Evolutionary conservation across 805 yeast genomes (phyloP), one percentile per base, ranked within the genome.

Genomic region (Teunomyces cretensis): DNA sequence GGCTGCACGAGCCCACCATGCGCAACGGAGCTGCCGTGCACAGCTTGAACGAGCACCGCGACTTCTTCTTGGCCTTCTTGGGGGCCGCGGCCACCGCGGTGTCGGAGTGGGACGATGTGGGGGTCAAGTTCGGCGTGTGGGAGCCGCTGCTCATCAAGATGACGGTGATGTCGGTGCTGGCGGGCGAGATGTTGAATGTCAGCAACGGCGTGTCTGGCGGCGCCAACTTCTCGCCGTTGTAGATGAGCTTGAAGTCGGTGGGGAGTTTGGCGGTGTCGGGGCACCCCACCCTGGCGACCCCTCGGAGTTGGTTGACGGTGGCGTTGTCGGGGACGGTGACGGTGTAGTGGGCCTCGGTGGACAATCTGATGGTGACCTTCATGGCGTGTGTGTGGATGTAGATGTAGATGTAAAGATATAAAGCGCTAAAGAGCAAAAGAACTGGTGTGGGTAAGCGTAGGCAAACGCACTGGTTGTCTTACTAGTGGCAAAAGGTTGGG

Each of bases 1-100:
- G 86, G 43, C 82, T 78, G 64, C 97, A 89, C 62, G 84, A 90
- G 39, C 97, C 97, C 36, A 88, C 83, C 73, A 79, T 74, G 53
- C 82, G 68, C 40, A 79, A 67, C 0, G 91, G 88, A 9, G 79
- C 70, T 7, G 84, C 75, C 15, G 76, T 71, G 67, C 96, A 89
- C 24, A 70, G 58, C 27, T 64, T 65, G 62, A 80, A 81, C 16
- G 83, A 68, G 63, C 84, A 79, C 48, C 64, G 68, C 48, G 60
- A 58, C 58, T 76, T 75, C 58, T 75, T 77, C 37, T 56, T 55
- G 42, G 60, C 58, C 46, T 60, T 53, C 51, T 45, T 41, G 26
- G 61, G 58, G 6, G 50, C 51, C 26, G 57, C 47, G 30, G 58
- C 38, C 44, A 53, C 35, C 44, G 53, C 44, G 46, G 56, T 33